These are phyloP conservation scores for Tolypocladium inflatum DNA, from an alignment of 2,329 filamentous ascomycete species.

Conservation along the genomic window DNA sequence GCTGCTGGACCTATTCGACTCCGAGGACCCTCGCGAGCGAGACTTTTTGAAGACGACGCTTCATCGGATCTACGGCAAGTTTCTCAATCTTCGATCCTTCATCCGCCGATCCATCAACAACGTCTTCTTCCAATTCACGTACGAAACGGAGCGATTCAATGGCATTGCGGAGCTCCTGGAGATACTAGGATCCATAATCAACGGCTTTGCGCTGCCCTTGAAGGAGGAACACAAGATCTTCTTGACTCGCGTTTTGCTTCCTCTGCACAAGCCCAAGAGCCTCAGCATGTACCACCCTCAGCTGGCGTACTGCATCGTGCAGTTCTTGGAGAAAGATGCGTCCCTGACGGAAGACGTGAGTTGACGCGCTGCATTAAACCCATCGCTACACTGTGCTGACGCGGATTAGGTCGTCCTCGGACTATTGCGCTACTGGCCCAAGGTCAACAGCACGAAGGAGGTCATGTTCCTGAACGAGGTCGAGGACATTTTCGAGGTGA, in stretches of 20 bases:
- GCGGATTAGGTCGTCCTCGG: slow-evolving; percentile 72
- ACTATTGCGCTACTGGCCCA: slow-evolving; percentile 93
- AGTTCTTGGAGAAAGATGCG: slow-evolving; percentile 96
- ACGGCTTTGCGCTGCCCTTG: slow-evolving; percentile 89
- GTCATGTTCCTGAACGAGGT: slow-evolving; percentile 99
- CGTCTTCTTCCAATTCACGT: slow-evolving; percentile 99
- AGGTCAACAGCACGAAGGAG: slow-evolving; percentile 98
- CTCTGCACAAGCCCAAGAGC: slow-evolving; percentile 96
- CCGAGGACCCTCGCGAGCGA: slow-evolving; percentile 89
- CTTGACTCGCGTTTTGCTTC: slow-evolving; percentile 83
- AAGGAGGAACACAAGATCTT: slow-evolving; percentile 99
- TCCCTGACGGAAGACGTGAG: slow-evolving; percentile 89
- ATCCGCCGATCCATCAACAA: slow-evolving; percentile 99
- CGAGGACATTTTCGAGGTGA: slow-evolving; percentile 98
- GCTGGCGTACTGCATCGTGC: slow-evolving; percentile 95
- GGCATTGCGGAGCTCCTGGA: slow-evolving; percentile 94
- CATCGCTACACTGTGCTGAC: not conserved
- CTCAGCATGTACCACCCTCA: slow-evolving; percentile 99
- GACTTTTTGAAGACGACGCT: slow-evolving; percentile 98
- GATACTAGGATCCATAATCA: slow-evolving; percentile 97
- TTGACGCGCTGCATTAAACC: slow-evolving; percentile 3
- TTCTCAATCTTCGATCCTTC: slow-evolving; percentile 92
- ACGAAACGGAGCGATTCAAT: slow-evolving; percentile 97
- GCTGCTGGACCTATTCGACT: slow-evolving; percentile 95
- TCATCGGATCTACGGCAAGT: slow-evolving; percentile 97